These are phyloP conservation scores for Populus simonii DNA, from an alignment of 345 rosid species.

Conservation along the genomic window DNA sequence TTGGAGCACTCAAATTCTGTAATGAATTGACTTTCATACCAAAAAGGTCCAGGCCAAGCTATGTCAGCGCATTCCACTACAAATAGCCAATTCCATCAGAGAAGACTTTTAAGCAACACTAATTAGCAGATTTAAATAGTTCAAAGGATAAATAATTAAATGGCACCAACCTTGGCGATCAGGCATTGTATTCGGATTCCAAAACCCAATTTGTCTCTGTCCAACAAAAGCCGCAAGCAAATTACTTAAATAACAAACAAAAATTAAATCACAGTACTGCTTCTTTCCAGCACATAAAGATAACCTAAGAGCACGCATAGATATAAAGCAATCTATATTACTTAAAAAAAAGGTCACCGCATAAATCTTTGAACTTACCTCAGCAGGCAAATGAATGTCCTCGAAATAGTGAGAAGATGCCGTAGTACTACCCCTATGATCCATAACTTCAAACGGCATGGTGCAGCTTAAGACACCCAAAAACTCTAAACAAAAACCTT, in stretches of 20 bases:
- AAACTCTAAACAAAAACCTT: conserved; percentile 23
- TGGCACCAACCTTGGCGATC: conserved; percentile 56
- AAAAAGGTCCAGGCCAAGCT: not conserved
- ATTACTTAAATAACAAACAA: conserved; percentile 18
- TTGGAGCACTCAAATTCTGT: not conserved
- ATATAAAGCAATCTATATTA: not conserved
- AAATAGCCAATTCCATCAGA: not conserved
- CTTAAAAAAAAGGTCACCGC: not conserved
- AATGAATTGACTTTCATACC: conserved; percentile 1
- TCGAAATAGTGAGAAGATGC: conserved; percentile 48
- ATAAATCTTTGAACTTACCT: conserved; percentile 34
- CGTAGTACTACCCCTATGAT: conserved; percentile 46
- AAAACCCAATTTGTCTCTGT: conserved; percentile 71
- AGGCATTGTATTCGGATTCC: conserved; percentile 47
- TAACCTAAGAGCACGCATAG: not conserved
- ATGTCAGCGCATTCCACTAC: conserved; percentile 6
- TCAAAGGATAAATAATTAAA: conserved; percentile 9
- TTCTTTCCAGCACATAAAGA: not conserved
- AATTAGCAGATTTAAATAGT: conserved; percentile 9
- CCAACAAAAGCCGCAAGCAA: conserved; percentile 23
- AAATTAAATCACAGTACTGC: not conserved
- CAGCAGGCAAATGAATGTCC: conserved; percentile 39
- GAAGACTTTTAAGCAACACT: not conserved
- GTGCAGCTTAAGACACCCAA: conserved; percentile 19
- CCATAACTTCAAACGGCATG: conserved; percentile 69